Percentiles rank a stretch among this genome's conserved stretches.
These are phyloP conservation scores for Cephaloascus albidus DNA, from an alignment of 805 yeast species.

Conservation along the genomic window DNA sequence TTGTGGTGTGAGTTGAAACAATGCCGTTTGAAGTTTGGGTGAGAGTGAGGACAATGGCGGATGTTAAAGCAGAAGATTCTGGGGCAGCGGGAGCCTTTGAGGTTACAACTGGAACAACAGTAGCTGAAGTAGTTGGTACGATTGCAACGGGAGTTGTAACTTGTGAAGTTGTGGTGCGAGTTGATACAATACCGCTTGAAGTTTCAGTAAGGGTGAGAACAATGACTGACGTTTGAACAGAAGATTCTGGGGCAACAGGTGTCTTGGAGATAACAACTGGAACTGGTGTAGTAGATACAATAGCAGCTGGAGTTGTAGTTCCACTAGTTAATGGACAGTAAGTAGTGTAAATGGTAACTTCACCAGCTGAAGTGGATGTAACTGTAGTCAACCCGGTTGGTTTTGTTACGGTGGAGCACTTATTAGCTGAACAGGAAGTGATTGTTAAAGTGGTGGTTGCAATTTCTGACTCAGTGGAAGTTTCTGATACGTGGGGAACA, in stretches of 20 bases:
- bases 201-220: constrained; percentile 3
- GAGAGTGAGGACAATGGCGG: no score
- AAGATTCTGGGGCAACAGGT: constrained; percentile 14
- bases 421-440: constrained; percentile 14
- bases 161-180: no score
- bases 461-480: constrained; percentile 1
- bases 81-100: constrained; percentile 4
- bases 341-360: constrained; percentile 8
- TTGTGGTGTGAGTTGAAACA: no score
- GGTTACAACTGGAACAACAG: constrained; percentile 2
- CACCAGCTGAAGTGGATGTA: constrained; percentile 7
- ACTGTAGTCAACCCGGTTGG: constrained; percentile 9
- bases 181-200: no score
- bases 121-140: constrained; percentile 10
- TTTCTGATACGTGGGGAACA: background rate
- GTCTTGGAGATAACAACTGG: constrained; percentile 8
- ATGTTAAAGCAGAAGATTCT: constrained; percentile 5
- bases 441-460: constrained; percentile 11
- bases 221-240: constrained; percentile 3
- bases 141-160: constrained; percentile 3
- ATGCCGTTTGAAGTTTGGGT: no score
- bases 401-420: constrained; percentile 9
- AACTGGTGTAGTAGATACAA: constrained; percentile 4
- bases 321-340: constrained; percentile 12
- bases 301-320: constrained; percentile 11